These are phyloP conservation scores for Pleochaeta shiraiana DNA, from an alignment of 2,329 filamentous ascomycete species.

Conservation along the genomic window DNA sequence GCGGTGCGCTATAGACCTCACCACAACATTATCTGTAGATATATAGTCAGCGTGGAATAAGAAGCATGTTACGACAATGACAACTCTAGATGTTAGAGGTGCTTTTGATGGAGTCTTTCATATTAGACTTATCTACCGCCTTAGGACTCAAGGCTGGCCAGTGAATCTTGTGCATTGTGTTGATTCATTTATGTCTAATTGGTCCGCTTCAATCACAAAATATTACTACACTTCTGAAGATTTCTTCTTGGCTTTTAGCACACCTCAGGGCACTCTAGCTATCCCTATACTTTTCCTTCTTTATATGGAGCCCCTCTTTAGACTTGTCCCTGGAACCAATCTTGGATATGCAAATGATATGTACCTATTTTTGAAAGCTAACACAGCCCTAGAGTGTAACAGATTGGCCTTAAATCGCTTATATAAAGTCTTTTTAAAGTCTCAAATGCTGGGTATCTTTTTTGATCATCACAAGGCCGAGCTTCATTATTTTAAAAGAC, in stretches of 20 bases:
- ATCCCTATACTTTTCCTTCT: neutral
- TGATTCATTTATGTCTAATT: neutral
- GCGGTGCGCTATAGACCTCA: neutral
- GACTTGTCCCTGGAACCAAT: neutral
- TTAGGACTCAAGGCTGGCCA: neutral
- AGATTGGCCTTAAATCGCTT: neutral
- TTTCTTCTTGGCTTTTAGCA: neutral
- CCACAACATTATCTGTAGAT: neutral
- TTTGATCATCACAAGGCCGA: neutral
- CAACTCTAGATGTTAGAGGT: neutral
- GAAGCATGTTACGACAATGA: neutral
- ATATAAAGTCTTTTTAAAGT: neutral
- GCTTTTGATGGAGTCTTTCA: neutral
- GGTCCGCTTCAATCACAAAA: neutral
- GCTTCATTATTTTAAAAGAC: neutral
- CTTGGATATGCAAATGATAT: neutral
- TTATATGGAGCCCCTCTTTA: neutral
- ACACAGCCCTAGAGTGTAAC: neutral
- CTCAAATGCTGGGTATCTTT: neutral
- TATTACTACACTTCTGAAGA: neutral
- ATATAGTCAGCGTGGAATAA: neutral
- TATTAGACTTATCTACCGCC: neutral
- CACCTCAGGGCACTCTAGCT: neutral
- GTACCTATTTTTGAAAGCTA: neutral
- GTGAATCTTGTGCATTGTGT: neutral